phyloP scores from a whole-genome alignment of 2,329 filamentous ascomycete species.

The Pseudogymnoascus sp. region DNA sequence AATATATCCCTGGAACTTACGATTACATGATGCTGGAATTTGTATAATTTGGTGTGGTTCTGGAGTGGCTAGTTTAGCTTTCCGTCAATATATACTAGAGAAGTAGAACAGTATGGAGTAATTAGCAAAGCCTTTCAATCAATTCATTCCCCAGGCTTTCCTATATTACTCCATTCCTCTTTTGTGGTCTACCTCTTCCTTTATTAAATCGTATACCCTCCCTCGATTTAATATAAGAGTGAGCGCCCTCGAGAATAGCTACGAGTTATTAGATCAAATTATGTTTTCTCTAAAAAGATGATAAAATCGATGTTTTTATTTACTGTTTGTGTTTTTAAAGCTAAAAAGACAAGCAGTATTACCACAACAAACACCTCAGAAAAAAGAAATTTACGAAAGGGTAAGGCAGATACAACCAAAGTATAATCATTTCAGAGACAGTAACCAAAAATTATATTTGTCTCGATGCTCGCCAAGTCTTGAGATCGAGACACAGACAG shows the following conservation, averaged over 20 bases:
- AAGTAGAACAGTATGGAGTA: neutral
- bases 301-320: neutral
- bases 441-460: neutral
- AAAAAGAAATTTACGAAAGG: neutral
- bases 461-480: neutral
- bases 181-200: neutral
- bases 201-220: neutral
- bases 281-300: neutral
- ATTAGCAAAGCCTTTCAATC: neutral
- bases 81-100: too few relatives aligned
- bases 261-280: neutral
- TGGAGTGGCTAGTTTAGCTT: neutral
- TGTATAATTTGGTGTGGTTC: neutral
- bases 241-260: neutral
- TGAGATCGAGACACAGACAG: neutral
- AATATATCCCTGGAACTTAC: constrained; percentile 13
- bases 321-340: neutral
- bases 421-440: neutral
- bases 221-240: neutral
- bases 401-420: neutral
- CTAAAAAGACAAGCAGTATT: neutral
- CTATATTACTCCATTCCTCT: neutral
- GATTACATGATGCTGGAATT: neutral
- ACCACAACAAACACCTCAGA: neutral
- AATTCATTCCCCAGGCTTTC: neutral